Evolutionary conservation across 805 yeast genomes (phyloP), one percentile per base, ranked within the genome.

Genomic region (Starmerella stigmatis): DNA sequence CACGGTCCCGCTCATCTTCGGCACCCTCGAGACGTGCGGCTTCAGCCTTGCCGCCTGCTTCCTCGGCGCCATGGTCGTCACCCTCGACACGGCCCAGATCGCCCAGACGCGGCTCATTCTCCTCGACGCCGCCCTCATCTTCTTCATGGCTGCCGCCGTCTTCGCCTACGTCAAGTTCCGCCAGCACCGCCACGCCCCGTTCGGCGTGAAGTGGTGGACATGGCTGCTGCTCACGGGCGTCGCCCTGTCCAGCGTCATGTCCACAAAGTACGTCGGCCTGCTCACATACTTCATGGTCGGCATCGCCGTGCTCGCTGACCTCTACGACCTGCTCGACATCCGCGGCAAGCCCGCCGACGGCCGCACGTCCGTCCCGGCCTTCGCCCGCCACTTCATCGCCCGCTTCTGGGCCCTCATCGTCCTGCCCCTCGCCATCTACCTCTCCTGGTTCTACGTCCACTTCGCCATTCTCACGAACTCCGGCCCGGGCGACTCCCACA

Each of bases 201-300:
- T 88, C 60, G 60, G 82, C 11, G 69, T 78, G 58, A 73, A 76
- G 59, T 89, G 98, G 96, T 92, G 94, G 94, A 78, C 77, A 61
- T 89, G 96, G 95, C 65, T 92, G 43, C 56, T 81, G 20, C 66
- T 82, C 47, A 82, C 94, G 8, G 99, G 99, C 53, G 66, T 86
- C 43, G 70, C 77, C 37, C 77, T 92, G 57, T 97, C 98, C 33
- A 83, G 92, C 63, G 82, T 88, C 16, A 81, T 89, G 60, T 81
- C 94, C 23, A 94, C 86, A 47, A 92, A 92, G 66, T 86, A 88
- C 95, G 97, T 92, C 47, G 99, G 99, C 57, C 72, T 89, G 46
- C 85, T 92, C 58, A 84, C 85, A 49, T 89, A 94, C 46, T 64
- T 86, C 15, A 67, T 86, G 51, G 86, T 92, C 45, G 99, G 99